Conservation (phyloP, 192 early-diverging fungal species). For the Coemansia sp. region DNA sequence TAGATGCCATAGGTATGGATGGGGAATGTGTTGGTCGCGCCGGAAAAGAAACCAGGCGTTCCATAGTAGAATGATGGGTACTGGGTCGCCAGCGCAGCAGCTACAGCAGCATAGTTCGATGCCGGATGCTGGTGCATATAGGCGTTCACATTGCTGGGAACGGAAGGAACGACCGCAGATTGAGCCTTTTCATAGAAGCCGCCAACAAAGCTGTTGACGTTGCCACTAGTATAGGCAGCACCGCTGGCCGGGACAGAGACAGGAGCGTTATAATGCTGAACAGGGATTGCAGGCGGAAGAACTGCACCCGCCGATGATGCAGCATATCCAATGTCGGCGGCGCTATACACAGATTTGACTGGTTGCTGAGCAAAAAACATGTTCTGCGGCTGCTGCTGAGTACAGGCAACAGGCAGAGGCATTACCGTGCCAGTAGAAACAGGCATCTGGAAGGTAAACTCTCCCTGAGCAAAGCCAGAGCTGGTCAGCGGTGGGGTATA, state of each 20-base stretch:
- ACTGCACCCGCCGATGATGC: neutral
- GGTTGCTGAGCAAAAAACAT: constrained; percentile 13
- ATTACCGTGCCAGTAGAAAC: neutral
- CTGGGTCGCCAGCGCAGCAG: constrained; percentile 37
- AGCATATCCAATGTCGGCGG: constrained; percentile 7
- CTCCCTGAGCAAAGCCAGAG: constrained; percentile 29
- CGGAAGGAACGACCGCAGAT: too few relatives aligned
- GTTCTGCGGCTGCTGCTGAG: neutral
- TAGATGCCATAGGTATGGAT: constrained; percentile 35
- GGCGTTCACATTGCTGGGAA: neutral
- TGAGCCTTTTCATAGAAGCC: too few relatives aligned
- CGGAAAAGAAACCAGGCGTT: constrained; percentile 15
- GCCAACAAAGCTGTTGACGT: too few relatives aligned
- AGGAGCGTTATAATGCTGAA: constrained; percentile 15
- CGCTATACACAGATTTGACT: constrained; percentile 5
- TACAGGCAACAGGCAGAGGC: constrained; percentile 1
- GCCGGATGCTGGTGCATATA: constrained; percentile 8
- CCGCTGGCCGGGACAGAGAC: constrained; percentile 24
- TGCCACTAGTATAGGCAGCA: too few relatives aligned
- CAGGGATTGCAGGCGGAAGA: constrained; percentile 4
- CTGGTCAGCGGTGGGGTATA: constrained; percentile 37
- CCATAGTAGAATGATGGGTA: constrained; percentile 43
- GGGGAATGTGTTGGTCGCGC: constrained; percentile 20
- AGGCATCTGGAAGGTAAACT: constrained; percentile 45
- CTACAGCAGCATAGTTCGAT: constrained; percentile 19